phyloP scores from a whole-genome alignment of 2,329 filamentous ascomycete species.

The Penicillium thymicola region DNA sequence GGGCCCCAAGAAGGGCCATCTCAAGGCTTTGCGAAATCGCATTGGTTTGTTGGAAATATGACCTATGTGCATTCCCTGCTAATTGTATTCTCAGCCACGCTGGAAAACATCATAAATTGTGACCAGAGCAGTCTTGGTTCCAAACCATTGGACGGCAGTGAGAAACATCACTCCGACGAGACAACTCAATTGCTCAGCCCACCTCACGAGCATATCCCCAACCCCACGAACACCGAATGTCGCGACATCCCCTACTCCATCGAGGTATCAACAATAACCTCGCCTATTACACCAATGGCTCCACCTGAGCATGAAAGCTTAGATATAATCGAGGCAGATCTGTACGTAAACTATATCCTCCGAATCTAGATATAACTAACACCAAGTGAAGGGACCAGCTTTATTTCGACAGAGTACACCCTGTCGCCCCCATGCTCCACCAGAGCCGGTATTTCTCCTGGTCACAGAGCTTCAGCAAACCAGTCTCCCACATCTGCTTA shows the following conservation, averaged over 20 bases:
- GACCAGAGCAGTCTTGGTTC: neutral
- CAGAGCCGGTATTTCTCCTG: conserved; percentile 29
- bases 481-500: conserved; percentile 24
- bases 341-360: neutral
- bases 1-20: conserved; percentile 29
- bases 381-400: conserved; percentile 25
- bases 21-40: conserved; percentile 27
- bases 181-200: neutral
- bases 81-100: neutral
- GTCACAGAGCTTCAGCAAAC: conserved; percentile 19
- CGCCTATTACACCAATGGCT: neutral
- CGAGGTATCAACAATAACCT: neutral
- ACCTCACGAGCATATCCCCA: neutral
- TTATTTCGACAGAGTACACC: conserved; percentile 33
- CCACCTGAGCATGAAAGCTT: neutral
- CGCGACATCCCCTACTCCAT: neutral
- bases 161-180: neutral
- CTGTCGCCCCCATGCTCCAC: conserved; percentile 29
- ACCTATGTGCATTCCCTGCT: neutral
- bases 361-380: neutral
- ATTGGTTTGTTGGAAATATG: conserved; percentile 21
- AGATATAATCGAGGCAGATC: conserved; percentile 5
- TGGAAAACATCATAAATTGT: conserved; percentile 5
- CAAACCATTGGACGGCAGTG: neutral
- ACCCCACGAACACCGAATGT: neutral